Evolutionary conservation across 768 basidiomycete species (phyloP).

Genomic region (Coprinopsis strossmayeri): DNA sequence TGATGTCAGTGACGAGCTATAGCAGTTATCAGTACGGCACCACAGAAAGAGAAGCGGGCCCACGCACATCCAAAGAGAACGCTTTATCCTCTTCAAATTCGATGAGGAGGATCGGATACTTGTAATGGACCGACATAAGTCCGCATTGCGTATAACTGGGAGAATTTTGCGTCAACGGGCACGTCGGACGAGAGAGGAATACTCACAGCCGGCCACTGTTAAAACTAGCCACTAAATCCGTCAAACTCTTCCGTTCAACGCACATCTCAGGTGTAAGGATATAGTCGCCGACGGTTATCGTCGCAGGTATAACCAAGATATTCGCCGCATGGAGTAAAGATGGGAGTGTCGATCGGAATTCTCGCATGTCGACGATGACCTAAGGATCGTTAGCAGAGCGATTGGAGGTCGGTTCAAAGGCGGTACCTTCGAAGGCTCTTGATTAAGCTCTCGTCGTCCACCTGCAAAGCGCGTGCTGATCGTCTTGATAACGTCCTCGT

Average conservation of each 20-base stretch:
- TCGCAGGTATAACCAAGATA: conserved; percentile 81
- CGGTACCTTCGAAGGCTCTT: conserved; percentile 58
- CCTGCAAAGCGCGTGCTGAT: conserved; percentile 85
- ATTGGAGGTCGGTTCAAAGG: background rate
- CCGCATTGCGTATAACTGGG: conserved; percentile 94
- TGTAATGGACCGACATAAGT: conserved; percentile 94
- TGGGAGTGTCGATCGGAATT: conserved; percentile 90
- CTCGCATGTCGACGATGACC: conserved; percentile 96
- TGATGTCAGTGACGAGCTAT: conserved; percentile 59
- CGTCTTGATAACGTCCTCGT: conserved; percentile 66
- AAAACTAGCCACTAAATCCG: conserved; percentile 91
- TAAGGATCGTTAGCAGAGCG: conserved; percentile 21
- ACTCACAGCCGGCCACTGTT: conserved; percentile 89
- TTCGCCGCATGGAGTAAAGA: conserved; percentile 81
- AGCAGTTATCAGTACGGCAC: background rate
- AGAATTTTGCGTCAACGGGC: background rate
- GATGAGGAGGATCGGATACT: conserved; percentile 86
- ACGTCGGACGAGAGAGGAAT: background rate
- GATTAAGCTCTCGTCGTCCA: conserved; percentile 61
- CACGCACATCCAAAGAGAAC: conserved; percentile 77
- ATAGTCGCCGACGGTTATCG: conserved; percentile 93
- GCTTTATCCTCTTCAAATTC: conserved; percentile 98
- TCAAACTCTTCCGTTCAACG: conserved; percentile 91
- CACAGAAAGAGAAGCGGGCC: background rate
- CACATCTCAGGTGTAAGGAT: conserved; percentile 93